Conservation (phyloP, 768 basidiomycete genomes). For the Rhizopogon rudus region DNA sequence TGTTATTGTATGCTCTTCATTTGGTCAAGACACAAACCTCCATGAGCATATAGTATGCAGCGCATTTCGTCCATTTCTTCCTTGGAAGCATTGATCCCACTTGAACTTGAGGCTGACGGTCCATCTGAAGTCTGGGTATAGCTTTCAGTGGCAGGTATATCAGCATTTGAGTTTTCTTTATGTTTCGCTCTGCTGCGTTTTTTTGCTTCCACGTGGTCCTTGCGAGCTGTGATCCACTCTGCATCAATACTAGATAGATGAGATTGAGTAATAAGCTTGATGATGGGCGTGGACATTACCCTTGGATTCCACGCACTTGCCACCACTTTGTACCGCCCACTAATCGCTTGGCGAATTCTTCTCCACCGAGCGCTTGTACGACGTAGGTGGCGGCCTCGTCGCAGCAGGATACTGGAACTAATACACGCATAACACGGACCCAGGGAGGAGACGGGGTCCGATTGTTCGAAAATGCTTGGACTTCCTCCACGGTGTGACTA, state of each 20-base stretch:
- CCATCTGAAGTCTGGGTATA: slow-evolving; percentile 7
- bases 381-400: slow-evolving; percentile 69
- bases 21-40: slow-evolving; percentile 41
- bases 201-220: slow-evolving; percentile 73
- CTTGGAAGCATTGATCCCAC: slow-evolving; percentile 41
- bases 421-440: slow-evolving; percentile 65
- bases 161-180: slow-evolving; percentile 10
- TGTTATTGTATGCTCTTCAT: neutral
- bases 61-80: slow-evolving; percentile 79
- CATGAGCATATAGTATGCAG: slow-evolving; percentile 80
- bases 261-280: slow-evolving; percentile 13
- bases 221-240: slow-evolving; percentile 85
- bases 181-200: slow-evolving; percentile 45
- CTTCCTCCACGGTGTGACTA: slow-evolving; percentile 82
- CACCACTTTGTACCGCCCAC: slow-evolving; percentile 96
- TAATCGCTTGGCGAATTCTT: slow-evolving; percentile 58
- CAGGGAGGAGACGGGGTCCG: slow-evolving; percentile 83
- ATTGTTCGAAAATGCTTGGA: slow-evolving; percentile 74
- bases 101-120: slow-evolving; percentile 16
- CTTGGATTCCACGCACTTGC: slow-evolving; percentile 85
- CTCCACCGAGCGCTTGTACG: slow-evolving; percentile 81
- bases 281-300: slow-evolving; percentile 43
- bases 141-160: neutral
- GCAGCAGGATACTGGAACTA: slow-evolving; percentile 73
- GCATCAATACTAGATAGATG: slow-evolving; percentile 57